Base-by-base conservation (phyloP, 495 filamentous ascomycete genomes). In the Annulohypoxylon nitens region DNA sequence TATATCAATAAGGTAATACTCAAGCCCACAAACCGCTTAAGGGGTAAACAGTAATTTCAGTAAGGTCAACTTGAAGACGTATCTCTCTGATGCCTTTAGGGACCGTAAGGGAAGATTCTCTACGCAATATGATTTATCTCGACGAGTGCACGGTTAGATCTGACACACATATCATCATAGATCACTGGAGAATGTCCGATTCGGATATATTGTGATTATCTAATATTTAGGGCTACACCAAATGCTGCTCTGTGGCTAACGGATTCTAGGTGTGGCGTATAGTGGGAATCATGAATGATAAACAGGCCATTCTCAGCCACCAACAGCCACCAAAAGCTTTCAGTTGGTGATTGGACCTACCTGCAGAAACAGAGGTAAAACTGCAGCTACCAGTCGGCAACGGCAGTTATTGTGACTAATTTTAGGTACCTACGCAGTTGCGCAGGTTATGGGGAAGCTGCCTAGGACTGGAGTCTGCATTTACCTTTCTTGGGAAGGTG, bases 351-450 rank as follows among this genome's bases (percentile, higher is more conserved):
- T 63, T 63, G 43, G 57, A 60, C 61, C 45, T 51, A 18, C 39
- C 23, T 66, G 16, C 16, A 36, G 6, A 20, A 16, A 36, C 16
- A 53, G 33, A 63, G 61, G n/a, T 34, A 59, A 57, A 70, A 9
- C 33, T 57, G 54, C 18, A 60, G 57, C 37, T 60, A 25, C 39
- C 12, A 30, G 30, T 11, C 36, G 36, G 12, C 39, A 14, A 43
- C 26, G 61, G 67, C 30, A 61, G 39, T 47, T 51, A 25, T 33
- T 48, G 39, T 14, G 14, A 11, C 4, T 30, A 30, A 61, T 18
- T 20, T 66, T 65, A 71, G 61, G 62, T 66, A 71, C 62, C 61
- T 54, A 64, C 61, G 61, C 61, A 69, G 37, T 11, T 12, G 36
- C 14, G 30, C 30, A 30, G 30, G 37, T 63, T 69, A 48, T 14